Conservation (phyloP, 441 rosid genomes). For the Mallotus japonicus region DNA sequence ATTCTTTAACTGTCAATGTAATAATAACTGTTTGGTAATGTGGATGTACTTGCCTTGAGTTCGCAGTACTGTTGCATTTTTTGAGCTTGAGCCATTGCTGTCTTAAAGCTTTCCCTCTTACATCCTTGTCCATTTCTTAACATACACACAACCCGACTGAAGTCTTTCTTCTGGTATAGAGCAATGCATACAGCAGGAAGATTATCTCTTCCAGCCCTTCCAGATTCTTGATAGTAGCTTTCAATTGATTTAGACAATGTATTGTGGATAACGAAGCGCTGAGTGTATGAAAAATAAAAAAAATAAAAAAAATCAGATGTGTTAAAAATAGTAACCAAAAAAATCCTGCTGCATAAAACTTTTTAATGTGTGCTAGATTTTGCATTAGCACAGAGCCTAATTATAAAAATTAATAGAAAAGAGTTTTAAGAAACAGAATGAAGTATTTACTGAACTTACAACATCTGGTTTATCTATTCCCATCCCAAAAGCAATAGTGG, state of each 20-base stretch:
- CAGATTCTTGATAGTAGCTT: conserved; percentile 97
- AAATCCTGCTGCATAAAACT: too few relatives aligned
- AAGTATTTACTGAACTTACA: conserved; percentile 47
- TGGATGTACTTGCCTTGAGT: conserved; percentile 55
- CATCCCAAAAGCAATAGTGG: conserved; percentile 97
- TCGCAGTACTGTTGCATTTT: conserved; percentile 92
- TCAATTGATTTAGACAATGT: conserved; percentile 89
- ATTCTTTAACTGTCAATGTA: background rate
- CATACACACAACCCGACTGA: conserved; percentile 94
- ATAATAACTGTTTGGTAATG: background rate
- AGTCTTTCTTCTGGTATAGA: conserved; percentile 90
- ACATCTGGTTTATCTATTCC: conserved; percentile 98
- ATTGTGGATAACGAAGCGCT: conserved; percentile 93
- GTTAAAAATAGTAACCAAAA: too few relatives aligned
- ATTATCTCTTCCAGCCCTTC: conserved; percentile 93
- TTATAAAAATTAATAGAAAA: background rate
- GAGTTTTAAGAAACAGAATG: background rate
- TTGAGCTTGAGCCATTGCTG: conserved; percentile 85
- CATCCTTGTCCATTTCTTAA: conserved; percentile 70
- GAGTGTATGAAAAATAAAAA: conserved; percentile 1
- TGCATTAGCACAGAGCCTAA: conserved; percentile 7
- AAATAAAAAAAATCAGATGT: too few relatives aligned
- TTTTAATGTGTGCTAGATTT: too few relatives aligned
- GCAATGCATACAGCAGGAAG: conserved; percentile 67
- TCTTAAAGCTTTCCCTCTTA: conserved; percentile 69